A percentile compares a stretch with the other conserved stretches of the same genome.
phyloP scores from a whole-genome alignment of 306 rosid genomes.

The Medicago truncatula region MtrunA17r5.0-ANR NC_053046.1:40654501-40655000 shows the following conservation, averaged over 20 bases:
- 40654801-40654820: no score
- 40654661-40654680: neutral
- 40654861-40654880: neutral
- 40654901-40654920: no score
- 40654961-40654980: no score
- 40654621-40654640: neutral
- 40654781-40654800: neutral
- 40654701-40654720: neutral
- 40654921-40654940: no score
- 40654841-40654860: neutral
- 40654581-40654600: neutral
- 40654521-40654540: neutral
- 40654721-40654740: neutral
- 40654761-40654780: conserved; percentile 4
- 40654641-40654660: neutral
- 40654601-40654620: neutral
- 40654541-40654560: neutral
- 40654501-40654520: neutral
- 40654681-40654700: neutral
- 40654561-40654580: neutral
- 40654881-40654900: no score
- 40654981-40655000: no score
- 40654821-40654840: neutral
- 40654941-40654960: no score
- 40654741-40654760: no score